Evolutionary conservation across 257 asterid species (phyloP), one percentile per base, ranked within the genome.

Genomic region (Scutellaria minor): DNA sequence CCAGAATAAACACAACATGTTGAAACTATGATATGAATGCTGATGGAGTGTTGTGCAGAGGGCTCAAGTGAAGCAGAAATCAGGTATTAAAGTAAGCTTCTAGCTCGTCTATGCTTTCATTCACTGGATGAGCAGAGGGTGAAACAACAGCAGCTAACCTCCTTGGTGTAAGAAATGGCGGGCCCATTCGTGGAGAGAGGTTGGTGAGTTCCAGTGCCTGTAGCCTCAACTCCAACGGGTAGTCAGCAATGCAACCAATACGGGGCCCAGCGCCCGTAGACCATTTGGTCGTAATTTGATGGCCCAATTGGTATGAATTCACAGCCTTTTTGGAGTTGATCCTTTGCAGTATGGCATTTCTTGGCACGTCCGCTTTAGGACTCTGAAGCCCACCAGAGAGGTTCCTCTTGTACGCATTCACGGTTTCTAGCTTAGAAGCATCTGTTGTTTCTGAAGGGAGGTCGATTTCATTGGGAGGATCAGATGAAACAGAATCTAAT

Each of bases 251-350:
- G 66, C 99, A 94, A 6, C 99, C 99, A 27, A 94, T 91, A 72
- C 99, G 84, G 1, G 99, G 97, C 15, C 99, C 99, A 0, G 90
- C 90, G 40, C 98, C 97, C 0, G 97, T 89, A 6, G 96, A 89
- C 99, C 99, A 94, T 73, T 67, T 74, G 67, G 47, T 44, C 0
- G 96, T 78, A 51, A 94, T 87, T 68, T 92, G 99, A 66, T 89
- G 77, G 60, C 93, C 98, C 9, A 94, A 51, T 68, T 91, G 99
- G 70, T 87, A 89, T 2, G 98, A 94, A 37, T 70, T 91, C 20
- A 84, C 91, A 5, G 86, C 76, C 61, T 87, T 94, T 81, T 89
- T 91, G 64, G 96, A 94, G 80, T 87, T 88, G 72, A 94, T 85
- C 79, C 99, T 85, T 72, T 85, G 78, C 81, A 91, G 80, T 47